Evolutionary conservation across 192 early-diverging fungal genomes (phyloP), one percentile per base, ranked within the genome.

Genomic region (Linnemannia zychae): DNA sequence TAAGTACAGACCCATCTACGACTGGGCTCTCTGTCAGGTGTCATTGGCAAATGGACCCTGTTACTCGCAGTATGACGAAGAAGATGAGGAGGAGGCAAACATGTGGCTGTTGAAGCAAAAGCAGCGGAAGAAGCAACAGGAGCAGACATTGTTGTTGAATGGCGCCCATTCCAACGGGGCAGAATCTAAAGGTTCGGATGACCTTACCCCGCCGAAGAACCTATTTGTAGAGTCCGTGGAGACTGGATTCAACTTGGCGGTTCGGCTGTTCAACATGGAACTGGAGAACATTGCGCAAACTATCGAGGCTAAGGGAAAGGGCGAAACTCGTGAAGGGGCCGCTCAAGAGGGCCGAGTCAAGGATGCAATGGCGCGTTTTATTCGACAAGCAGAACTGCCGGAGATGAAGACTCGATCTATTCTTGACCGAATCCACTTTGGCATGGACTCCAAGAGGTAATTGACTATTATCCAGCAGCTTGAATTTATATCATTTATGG

Each of bases 311-410:
- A 79, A 79, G 34, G 77, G 77, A 12, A 70, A 79, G 18, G 77
- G 77, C 22, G 77, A 79, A 18, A 72, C 77, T 7, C 77, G 77
- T 22, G 77, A 79, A 57, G 77, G 77, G 24, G 77, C 77, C 15
- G 77, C 33, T 9, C 77, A 79, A 34, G 77, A 79, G 22, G 77
- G 77, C 16, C 48, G 52, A 67, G 71, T 79, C 40, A 79, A 79
- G 47, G 77, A 79, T 34, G 77, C 77, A 37, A 79, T 79, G 53
- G 77, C 77, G 16, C 52, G 77, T 22, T 79, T 79, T 79, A 67
- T 79, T 40, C 47, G 77, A 50, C 77, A 79, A 38, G 77, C 77
- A 0, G 77, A 49, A 38, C 50, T 79, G 18, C 69, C 69, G 0
- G 70, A 57, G 13, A 79, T 79, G 77, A 79, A 72, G 47, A 53